Evolutionary conservation across 2,329 filamentous ascomycete species (phyloP).

Genomic region (Arthrobotrys sphaeroides): DNA sequence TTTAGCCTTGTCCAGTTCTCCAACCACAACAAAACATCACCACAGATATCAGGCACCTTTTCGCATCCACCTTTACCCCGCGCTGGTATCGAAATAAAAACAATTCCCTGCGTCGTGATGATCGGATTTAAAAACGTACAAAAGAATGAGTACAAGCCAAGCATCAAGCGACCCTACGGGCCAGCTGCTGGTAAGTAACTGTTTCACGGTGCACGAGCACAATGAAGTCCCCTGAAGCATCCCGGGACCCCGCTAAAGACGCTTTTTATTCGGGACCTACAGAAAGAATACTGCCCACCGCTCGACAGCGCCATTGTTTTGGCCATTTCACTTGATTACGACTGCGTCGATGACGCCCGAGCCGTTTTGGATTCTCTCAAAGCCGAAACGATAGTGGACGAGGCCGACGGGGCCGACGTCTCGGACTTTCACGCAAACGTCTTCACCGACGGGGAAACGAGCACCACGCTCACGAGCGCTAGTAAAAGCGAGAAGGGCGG

Average conservation of each 20-base stretch:
- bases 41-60: neutral
- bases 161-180: conserved; percentile 40
- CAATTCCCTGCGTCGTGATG: conserved; percentile 35
- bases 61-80: neutral
- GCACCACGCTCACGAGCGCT: conserved; percentile 54
- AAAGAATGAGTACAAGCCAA: conserved; percentile 39
- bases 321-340: conserved; percentile 57
- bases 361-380: conserved; percentile 52
- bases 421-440: conserved; percentile 53
- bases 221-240: neutral
- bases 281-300: conserved; percentile 55
- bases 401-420: conserved; percentile 49
- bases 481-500: conserved; percentile 53
- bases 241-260: neutral
- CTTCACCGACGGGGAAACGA: conserved; percentile 54
- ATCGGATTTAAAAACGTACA: conserved; percentile 13
- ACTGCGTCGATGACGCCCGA: conserved; percentile 44
- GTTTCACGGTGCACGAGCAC: neutral
- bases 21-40: conserved; percentile 7
- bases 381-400: conserved; percentile 55
- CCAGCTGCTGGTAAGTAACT: conserved; percentile 35
- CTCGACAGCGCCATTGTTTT: conserved; percentile 57
- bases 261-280: too few species aligned
- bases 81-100: neutral
- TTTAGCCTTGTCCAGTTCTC: neutral